Percentiles rank a stretch among this genome's conserved stretches.
phyloP scores from a whole-genome alignment of 495 filamentous ascomycete species.

The Talaromyces stipitatus region DNA sequence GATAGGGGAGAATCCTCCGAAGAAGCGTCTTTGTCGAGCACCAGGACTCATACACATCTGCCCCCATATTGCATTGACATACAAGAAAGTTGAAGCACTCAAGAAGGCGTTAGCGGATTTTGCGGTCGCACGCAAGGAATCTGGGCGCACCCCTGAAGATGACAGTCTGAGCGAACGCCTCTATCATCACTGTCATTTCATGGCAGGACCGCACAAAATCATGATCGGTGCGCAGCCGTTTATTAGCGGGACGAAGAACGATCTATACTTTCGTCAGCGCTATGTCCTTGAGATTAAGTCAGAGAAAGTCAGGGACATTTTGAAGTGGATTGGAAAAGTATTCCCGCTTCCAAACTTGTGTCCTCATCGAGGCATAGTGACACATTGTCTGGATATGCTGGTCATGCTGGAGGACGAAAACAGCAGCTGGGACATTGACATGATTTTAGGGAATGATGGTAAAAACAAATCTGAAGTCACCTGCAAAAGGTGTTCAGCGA shows the following conservation, averaged over 20 bases:
- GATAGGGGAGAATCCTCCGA: background rate
- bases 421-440: background rate
- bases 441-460: background rate
- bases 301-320: background rate
- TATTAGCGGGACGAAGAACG: background rate
- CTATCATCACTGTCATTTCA: background rate
- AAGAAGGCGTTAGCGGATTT: background rate
- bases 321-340: background rate
- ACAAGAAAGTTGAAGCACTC: background rate
- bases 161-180: background rate
- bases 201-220: background rate
- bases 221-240: background rate
- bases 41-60: constrained; percentile 1
- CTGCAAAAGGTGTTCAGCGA: background rate
- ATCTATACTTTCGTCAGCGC: background rate
- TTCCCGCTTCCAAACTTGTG: background rate
- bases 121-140: background rate
- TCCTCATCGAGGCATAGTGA: background rate
- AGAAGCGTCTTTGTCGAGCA: background rate
- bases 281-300: background rate
- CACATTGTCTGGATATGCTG: background rate
- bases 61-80: background rate
- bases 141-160: background rate
- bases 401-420: no score
- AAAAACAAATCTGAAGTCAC: background rate